Base-by-base conservation (phyloP, 1,284 basidiomycete genomes). In the Papiliotrema nemorosa region DNA sequence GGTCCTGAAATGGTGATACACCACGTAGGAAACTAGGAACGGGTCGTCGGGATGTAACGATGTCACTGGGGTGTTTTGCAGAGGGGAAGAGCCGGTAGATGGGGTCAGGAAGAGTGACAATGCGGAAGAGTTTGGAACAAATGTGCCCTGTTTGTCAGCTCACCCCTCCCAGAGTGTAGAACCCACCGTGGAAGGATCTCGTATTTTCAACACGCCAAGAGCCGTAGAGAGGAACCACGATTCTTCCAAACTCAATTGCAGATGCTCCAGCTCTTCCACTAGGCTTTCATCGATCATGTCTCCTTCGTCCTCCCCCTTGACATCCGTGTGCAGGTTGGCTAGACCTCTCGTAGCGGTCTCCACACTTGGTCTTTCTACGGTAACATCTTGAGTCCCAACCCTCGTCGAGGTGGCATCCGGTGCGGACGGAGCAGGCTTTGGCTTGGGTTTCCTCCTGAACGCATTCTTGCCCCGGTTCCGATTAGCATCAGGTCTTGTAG, bases 1-100 rank as follows among this genome's bases (percentile, higher is more conserved):
- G 2, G 92, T 91, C 20, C 94, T 84, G 69, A 89, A 98, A 74
- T 98, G 91, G 70, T 98, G 94, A 67, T 94, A 97, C 6, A 84
- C 84, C 44, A 86, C 84, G 67, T 97, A 99, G 60, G 89, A 82
- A 33, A 98, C 78, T 31, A 99, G 77, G 75, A 97, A 92, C 0
- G 93, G 92, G 68, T 96, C 96, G 76, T 97, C 93, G 42, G 78
- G 76, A 27, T 69, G 62, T 13, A 67, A 52, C 7, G 16, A 37
- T 3, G 40, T 29, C 21, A 25, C 12, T 10, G 49, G 38, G n/a
- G 49, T 40, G 20, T 36, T 44, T 37, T 40, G 47, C 9, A 37
- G 38, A 38, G 49, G 42, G 37, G 47, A 27, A 79, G 25, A 78
- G 71, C 22, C 67, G 47, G 54, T 37, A 47, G 62, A 31, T 53